These are phyloP conservation scores for Malassezia equina DNA, from an alignment of 1,284 basidiomycete genomes.

Conservation along the genomic window DNA sequence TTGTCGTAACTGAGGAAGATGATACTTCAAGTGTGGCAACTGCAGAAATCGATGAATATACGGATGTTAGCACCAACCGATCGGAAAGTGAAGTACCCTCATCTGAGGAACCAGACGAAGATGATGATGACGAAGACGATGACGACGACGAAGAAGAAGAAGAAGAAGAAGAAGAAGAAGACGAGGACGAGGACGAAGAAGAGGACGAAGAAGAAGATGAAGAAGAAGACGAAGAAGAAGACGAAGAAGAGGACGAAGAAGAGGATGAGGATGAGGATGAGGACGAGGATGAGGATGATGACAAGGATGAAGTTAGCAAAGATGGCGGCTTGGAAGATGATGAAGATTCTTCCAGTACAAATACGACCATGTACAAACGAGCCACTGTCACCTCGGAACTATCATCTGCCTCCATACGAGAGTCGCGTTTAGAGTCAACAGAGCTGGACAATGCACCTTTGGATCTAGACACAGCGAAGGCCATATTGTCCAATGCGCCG, in stretches of 20 bases:
- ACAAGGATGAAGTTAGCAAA: slow-evolving; percentile 51
- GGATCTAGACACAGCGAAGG: slow-evolving; percentile 9
- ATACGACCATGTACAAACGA: slow-evolving; percentile 1
- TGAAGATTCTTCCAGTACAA: slow-evolving; percentile 41
- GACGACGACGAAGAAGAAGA: not conserved
- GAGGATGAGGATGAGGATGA: slow-evolving; percentile 10
- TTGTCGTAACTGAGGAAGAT: slow-evolving; percentile 15
- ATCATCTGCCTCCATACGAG: slow-evolving; percentile 6
- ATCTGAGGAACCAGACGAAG: not conserved
- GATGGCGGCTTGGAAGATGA: slow-evolving; percentile 49
- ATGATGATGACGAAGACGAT: not conserved
- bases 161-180: not conserved
- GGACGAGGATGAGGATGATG: slow-evolving; percentile 21
- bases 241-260: slow-evolving; percentile 13
- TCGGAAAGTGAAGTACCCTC: slow-evolving; percentile 7
- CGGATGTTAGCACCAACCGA: not conserved
- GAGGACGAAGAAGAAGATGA: slow-evolving; percentile 10
- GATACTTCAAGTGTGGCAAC: not conserved
- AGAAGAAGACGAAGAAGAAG: not conserved
- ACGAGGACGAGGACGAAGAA: not conserved
- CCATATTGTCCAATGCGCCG: not conserved
- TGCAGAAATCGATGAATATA: slow-evolving; percentile 8
- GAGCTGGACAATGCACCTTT: slow-evolving; percentile 1
- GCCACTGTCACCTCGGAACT: not conserved
- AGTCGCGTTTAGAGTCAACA: not conserved